Base-by-base conservation (phyloP, 305 asterid genomes). In the Fraxinus sp. region DNA sequence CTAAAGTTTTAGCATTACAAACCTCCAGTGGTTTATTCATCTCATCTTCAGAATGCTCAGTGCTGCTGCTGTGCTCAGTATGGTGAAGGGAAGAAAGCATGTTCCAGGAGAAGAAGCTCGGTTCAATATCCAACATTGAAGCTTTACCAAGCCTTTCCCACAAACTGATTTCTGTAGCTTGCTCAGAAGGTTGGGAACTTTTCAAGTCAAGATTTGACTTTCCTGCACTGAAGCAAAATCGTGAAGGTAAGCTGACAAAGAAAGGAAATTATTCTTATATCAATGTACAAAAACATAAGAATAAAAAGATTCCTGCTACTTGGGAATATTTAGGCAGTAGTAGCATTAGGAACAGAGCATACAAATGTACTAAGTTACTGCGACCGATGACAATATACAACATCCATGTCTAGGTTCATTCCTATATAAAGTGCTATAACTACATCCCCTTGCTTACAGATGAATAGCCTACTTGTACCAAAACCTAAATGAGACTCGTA, bases 111-210 rank as follows among this genome's bases (percentile, higher is more conserved):
- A 94, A 90, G 86, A 91, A 89, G 92, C 90, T 87, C 74, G 97
- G 89, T 79, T 94, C 97, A 82, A 96, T 93, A 87, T 96, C 95
- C 87, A 89, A 82, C 90, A 93, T 90, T n/a, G 91, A 93, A 80
- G 98, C 94, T 78, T 90, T 94, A 74, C 98, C 98, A 79, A 96
- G 97, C 88, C 97, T 94, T 83, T 93, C 98, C 97, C 98, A 96
- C 87, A 96, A 84, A 88, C 90, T 91, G 86, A 84, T 84, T 84
- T 94, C 98, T 74, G 97, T 79, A 80, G 91, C 83, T 86, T 89
- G 93, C 86, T 91, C 97, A 41, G 90, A 85, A 70, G 88, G 81
- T 49, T 85, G 95, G 74, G 90, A 80, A 81, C 86, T 77, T 85
- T 87, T 88, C 78, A 80, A 37, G 86, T 91, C 93, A 18, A 85